These are phyloP conservation scores for Dipteronia sinensis DNA, from an alignment of 345 rosid species.

Conservation along the genomic window DNA sequence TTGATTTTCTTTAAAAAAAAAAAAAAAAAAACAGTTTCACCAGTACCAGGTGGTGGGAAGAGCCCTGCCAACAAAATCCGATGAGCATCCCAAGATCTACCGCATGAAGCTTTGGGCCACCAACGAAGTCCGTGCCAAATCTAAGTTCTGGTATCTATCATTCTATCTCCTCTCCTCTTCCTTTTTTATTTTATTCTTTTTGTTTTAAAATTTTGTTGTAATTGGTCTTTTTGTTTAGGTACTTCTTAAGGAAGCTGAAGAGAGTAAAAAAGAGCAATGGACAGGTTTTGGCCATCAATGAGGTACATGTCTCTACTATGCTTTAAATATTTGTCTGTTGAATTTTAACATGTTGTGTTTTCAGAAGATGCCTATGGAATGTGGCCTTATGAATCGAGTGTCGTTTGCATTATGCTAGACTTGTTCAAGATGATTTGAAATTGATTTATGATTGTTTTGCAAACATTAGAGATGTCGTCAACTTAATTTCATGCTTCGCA, in stretches of 20 bases:
- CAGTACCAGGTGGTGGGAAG: constrained; percentile 54
- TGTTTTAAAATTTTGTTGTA: background rate
- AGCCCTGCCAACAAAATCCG: constrained; percentile 38
- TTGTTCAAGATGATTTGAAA: background rate
- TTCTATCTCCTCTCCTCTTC: background rate
- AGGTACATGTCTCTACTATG: constrained; percentile 27
- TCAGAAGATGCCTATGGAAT: background rate
- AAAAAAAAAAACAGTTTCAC: constrained; percentile 40
- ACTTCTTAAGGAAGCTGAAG: constrained; percentile 56
- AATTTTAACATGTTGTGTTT: no score
- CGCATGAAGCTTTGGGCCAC: constrained; percentile 59
- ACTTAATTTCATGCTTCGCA: background rate
- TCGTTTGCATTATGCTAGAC: background rate
- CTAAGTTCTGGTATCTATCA: constrained; percentile 42
- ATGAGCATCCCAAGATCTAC: constrained; percentile 47
- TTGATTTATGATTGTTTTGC: background rate
- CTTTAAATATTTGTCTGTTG: no score
- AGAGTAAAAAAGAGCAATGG: constrained; percentile 60
- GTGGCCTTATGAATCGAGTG: background rate
- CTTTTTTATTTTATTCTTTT: background rate
- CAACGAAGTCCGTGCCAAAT: constrained; percentile 48
- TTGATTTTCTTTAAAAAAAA: background rate
- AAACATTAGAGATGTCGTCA: background rate
- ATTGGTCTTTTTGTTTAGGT: constrained; percentile 30
- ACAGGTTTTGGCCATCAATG: constrained; percentile 56